Base-by-base conservation (phyloP, 805 yeast genomes). In the Barnettozyma pratensis region DNA sequence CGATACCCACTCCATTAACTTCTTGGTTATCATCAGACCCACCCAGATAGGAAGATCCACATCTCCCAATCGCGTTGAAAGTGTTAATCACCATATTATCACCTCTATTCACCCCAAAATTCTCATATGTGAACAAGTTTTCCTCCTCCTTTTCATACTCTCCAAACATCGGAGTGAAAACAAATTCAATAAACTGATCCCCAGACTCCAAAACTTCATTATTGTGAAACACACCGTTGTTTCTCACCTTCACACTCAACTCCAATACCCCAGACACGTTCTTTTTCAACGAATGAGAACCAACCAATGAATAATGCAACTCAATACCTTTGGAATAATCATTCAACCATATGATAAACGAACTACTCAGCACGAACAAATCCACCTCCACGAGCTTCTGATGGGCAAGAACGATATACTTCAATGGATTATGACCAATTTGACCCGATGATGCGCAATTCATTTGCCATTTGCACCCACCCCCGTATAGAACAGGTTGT, bases 31-130 rank as follows among this genome's bases (percentile, higher is more conserved):
- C 38, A n/a, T 51, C 50, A 4, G 31, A 37, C 8, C 45, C 55
- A 2, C 45, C 36, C 6, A 31, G 19, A 27, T 44, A 55, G 28
- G 61, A 46, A 5, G 56, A 49, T 0, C 53, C 53, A 39, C 75
- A 72, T 31, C 60, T 58, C 3, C 68, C 59, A 14, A 73, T 44
- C 4, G 74, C 73, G 14, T 62, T 59, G 51, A 66, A 70, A 27
- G 73, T 65, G 45, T 62, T 63, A 10, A 53, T 55, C 2, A 72
- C 69, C 63, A 71, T 52, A 25, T 63, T 66, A 42, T 70, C 70
- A 5, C 75, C 74, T 50, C 68, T 60, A 47, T 70, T 71, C 12
- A 64, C 57, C 0, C 76, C 76, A 56, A 70, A 70, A 49, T 60
- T 60, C 19, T 59, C 61, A 52, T 61, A 65, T 0, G 68, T 67